phyloP scores from a whole-genome alignment of 148 eudicot species.

The Chenopodium quinoa region DNA sequence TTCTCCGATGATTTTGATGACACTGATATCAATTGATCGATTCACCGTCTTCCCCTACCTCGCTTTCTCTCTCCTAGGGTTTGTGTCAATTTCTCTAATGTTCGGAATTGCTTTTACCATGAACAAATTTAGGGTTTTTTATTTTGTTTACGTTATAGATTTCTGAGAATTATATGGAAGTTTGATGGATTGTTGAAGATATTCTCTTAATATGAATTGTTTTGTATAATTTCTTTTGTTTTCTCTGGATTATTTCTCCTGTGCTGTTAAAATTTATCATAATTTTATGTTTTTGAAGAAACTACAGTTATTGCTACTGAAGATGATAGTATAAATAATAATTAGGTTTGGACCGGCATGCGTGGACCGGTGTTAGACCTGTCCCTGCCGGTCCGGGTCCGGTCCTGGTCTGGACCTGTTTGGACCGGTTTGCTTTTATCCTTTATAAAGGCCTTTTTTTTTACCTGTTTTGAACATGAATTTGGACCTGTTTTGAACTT shows the following conservation, averaged over 20 bases:
- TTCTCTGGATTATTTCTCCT: neutral
- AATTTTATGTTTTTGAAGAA: neutral
- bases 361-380: too few relatives aligned
- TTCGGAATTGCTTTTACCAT: neutral
- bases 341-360: too few relatives aligned
- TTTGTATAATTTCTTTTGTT: too few relatives aligned
- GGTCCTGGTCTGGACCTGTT: too few relatives aligned
- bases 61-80: constrained; percentile 26
- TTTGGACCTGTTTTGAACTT: too few relatives aligned
- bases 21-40: constrained; percentile 55
- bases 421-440: too few relatives aligned
- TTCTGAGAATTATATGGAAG: neutral
- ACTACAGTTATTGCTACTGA: too few relatives aligned
- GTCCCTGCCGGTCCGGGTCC: too few relatives aligned
- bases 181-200: neutral
- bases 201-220: too few relatives aligned
- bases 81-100: constrained; percentile 5
- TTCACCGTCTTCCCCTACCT: neutral
- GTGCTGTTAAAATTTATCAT: neutral
- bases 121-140: neutral
- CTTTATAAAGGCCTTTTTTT: too few relatives aligned
- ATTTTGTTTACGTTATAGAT: neutral
- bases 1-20: constrained; percentile 82
- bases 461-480: too few relatives aligned
- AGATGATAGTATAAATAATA: neutral